A percentile compares a stretch with the other conserved stretches of the same genome.
Conservation (phyloP, 176 grass and related monocot genomes). For the Panicum miliaceum region DNA sequence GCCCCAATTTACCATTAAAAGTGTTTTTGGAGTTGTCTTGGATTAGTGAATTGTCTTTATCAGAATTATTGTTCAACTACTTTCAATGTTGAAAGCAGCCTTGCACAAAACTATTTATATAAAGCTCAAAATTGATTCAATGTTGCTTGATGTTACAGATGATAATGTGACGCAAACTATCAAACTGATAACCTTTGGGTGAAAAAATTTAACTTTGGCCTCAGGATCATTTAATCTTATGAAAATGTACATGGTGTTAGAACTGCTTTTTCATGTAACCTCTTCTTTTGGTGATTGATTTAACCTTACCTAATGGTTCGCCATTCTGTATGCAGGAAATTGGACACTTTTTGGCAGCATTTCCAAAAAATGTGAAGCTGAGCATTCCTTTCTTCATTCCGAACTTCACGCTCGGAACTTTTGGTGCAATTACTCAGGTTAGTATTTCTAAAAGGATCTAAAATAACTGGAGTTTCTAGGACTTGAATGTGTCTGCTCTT, state of each 20-base stretch:
- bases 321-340: slow-evolving; percentile 65
- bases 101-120: background rate
- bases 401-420: slow-evolving; percentile 87
- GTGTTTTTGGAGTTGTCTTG: background rate
- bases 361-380: slow-evolving; percentile 85
- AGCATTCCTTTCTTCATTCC: slow-evolving; percentile 97
- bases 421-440: slow-evolving; percentile 96
- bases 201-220: background rate
- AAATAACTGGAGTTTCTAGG: slow-evolving; percentile 13
- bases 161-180: slow-evolving; percentile 9
- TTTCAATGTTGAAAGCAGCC: background rate
- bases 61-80: slow-evolving; percentile 13
- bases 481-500: slow-evolving; percentile 4
- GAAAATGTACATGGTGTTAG: background rate
- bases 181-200: background rate
- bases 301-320: slow-evolving; percentile 9
- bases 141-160: background rate
- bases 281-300: slow-evolving; percentile 17
- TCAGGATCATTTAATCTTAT: slow-evolving; percentile 9
- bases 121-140: background rate
- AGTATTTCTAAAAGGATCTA: slow-evolving; percentile 38
- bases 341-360: slow-evolving; percentile 94
- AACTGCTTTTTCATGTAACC: slow-evolving; percentile 5
- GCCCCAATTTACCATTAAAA: background rate
- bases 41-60: slow-evolving; percentile 32